Evolutionary conservation across 192 early-diverging fungal genomes (phyloP).

Genomic region (Entomortierella beljakovae): DNA sequence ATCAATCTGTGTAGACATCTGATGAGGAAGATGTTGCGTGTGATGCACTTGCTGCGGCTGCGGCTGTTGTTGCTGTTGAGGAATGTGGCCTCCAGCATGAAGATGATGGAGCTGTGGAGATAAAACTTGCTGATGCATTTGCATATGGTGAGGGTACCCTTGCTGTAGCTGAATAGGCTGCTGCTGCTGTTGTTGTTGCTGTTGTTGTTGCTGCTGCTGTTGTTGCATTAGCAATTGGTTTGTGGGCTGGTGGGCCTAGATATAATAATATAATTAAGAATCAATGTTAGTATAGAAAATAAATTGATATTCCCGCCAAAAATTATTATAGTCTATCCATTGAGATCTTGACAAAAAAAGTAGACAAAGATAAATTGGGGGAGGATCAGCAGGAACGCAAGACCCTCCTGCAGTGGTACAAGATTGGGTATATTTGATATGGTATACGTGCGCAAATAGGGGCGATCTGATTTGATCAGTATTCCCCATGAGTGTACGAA

Average conservation of each 20-base stretch:
- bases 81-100: constrained; percentile 2
- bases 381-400: not conserved
- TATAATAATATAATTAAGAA: not conserved
- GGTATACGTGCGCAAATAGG: not conserved
- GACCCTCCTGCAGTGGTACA: constrained; percentile 8
- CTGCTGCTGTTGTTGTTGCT: constrained; percentile 43
- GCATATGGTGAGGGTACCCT: constrained; percentile 38
- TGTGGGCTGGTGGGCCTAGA: constrained; percentile 34
- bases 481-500: not conserved
- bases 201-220: constrained; percentile 43
- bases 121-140: constrained; percentile 36
- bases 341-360: not conserved
- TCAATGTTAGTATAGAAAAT: not conserved
- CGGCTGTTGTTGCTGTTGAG: constrained; percentile 17
- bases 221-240: constrained; percentile 26
- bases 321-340: too few relatives aligned
- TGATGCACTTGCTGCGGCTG: constrained; percentile 31
- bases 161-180: constrained; percentile 25
- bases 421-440: too few relatives aligned
- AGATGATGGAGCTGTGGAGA: constrained; percentile 31
- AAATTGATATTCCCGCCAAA: constrained; percentile 4
- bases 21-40: constrained; percentile 34
- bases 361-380: not conserved
- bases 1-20: constrained; percentile 35
- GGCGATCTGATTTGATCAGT: not conserved